Evolutionary conservation across 441 rosid species (phyloP).

Genomic region (Erodium trifolium): DNA sequence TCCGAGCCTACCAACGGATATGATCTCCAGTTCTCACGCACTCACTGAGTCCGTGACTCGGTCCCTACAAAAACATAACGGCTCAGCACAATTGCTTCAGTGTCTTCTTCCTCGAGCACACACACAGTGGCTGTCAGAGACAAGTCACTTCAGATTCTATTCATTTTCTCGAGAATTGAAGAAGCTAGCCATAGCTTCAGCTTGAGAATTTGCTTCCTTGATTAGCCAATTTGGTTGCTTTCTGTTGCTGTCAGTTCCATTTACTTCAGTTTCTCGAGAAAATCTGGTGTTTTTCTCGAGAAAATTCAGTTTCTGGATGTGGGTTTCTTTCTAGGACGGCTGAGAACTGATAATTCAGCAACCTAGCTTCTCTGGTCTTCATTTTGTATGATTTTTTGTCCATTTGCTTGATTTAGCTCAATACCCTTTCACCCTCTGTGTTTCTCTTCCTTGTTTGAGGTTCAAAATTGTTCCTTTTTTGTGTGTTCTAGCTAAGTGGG

Average conservation of each 20-base stretch:
- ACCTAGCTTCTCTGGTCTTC: background rate
- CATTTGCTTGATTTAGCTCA: background rate
- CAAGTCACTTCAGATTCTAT: background rate
- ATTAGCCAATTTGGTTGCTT: no score
- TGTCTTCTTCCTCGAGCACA: background rate
- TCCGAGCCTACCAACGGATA: slow-evolving; percentile 22
- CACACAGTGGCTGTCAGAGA: no score
- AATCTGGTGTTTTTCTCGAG: background rate
- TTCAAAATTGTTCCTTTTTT: background rate
- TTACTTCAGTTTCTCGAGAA: background rate
- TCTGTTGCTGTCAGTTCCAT: background rate
- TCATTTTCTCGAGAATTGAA: background rate
- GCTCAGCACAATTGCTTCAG: background rate
- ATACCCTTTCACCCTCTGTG: background rate
- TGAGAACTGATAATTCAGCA: background rate
- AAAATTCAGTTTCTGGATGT: background rate
- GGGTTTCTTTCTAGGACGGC: no score
- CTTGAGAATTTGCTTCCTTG: background rate
- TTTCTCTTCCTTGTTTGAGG: background rate
- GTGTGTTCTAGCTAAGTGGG: background rate
- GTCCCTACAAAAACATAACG: slow-evolving; percentile 5
- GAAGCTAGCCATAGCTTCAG: background rate
- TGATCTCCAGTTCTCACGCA: background rate
- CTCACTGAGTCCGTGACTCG: background rate
- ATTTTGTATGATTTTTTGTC: background rate